These are phyloP conservation scores for Cytospora schulzeri DNA, from an alignment of 2,329 filamentous ascomycete genomes.

Conservation along the genomic window DNA sequence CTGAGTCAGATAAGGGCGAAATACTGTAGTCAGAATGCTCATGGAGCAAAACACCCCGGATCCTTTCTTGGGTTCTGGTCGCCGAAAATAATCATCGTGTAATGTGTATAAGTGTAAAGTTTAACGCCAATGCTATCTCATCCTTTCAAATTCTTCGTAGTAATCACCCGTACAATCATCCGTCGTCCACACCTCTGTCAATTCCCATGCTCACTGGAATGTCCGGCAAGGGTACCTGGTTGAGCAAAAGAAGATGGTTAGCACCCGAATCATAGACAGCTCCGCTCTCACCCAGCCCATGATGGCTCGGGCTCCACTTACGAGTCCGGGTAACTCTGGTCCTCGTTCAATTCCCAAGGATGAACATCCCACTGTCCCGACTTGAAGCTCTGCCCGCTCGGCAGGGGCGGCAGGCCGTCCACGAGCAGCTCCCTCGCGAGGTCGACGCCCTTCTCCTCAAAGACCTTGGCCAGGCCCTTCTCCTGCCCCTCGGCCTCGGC, in stretches of 20 bases:
- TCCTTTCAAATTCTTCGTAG: background rate
- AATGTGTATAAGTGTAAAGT: background rate
- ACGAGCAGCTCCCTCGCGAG: constrained; percentile 64
- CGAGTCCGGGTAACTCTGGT: constrained; percentile 72
- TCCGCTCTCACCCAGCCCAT: background rate
- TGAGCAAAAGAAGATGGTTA: constrained; percentile 32
- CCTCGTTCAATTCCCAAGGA: constrained; percentile 64
- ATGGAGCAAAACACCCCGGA: background rate
- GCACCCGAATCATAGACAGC: constrained; percentile 30
- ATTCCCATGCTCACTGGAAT: constrained; percentile 50
- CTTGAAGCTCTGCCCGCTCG: constrained; percentile 65
- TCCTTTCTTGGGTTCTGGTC: background rate
- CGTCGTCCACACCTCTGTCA: background rate
- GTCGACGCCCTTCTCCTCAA: constrained; percentile 63
- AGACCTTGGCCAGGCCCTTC: constrained; percentile 70
- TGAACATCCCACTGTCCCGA: constrained; percentile 65
- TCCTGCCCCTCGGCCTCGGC: constrained; percentile 75
- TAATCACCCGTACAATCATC: background rate
- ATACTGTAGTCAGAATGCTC: background rate
- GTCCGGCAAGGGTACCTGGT: constrained; percentile 65
- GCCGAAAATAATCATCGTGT: background rate
- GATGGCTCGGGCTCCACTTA: constrained; percentile 49
- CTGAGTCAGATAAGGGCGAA: background rate
- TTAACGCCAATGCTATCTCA: constrained; percentile 22
- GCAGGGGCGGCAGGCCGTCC: constrained; percentile 83